Conservation (phyloP, 805 yeast genomes). For the Candida pseudoglaebosa region DNA sequence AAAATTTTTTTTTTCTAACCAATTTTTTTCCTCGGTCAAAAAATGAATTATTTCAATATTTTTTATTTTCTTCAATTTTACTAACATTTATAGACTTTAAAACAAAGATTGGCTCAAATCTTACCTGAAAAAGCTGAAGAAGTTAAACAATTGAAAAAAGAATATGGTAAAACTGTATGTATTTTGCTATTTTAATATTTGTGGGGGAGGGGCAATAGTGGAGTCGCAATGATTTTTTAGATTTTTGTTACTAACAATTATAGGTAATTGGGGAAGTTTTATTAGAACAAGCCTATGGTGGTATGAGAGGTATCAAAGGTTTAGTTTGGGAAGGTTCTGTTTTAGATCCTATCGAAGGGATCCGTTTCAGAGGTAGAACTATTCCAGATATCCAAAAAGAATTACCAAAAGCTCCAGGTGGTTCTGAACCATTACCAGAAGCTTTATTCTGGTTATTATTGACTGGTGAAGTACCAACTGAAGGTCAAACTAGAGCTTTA, state of each 20-base stretch:
- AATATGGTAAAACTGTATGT: constrained; percentile 78
- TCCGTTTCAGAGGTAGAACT: constrained; percentile 73
- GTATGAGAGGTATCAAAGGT: constrained; percentile 76
- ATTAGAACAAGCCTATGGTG: constrained; percentile 53
- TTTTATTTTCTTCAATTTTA: constrained; percentile 4
- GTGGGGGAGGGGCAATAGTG: constrained; percentile 8
- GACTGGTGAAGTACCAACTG: constrained; percentile 70
- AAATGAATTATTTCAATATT: not conserved
- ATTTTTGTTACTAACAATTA: constrained; percentile 14
- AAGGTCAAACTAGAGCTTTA: constrained; percentile 52
- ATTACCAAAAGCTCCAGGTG: constrained; percentile 59
- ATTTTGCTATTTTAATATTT: constrained; percentile 8
- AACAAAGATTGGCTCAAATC: constrained; percentile 90
- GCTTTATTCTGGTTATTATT: constrained; percentile 74
- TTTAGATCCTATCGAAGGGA: constrained; percentile 72
- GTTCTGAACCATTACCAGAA: constrained; percentile 67
- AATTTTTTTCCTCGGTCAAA: not conserved
- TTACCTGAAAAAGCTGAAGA: constrained; percentile 91
- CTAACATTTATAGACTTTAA: constrained; percentile 55
- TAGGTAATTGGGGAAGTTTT: constrained; percentile 44
- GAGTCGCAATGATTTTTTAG: not conserved
- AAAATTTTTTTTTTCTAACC: not conserved
- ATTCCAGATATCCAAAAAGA: constrained; percentile 65
- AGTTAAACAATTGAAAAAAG: constrained; percentile 84
- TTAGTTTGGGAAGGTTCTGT: constrained; percentile 79